Evolutionary conservation across 2,329 filamentous ascomycete species (phyloP), one percentile per base, ranked within the genome.

Genomic region (Paradendryphiella salina): DNA sequence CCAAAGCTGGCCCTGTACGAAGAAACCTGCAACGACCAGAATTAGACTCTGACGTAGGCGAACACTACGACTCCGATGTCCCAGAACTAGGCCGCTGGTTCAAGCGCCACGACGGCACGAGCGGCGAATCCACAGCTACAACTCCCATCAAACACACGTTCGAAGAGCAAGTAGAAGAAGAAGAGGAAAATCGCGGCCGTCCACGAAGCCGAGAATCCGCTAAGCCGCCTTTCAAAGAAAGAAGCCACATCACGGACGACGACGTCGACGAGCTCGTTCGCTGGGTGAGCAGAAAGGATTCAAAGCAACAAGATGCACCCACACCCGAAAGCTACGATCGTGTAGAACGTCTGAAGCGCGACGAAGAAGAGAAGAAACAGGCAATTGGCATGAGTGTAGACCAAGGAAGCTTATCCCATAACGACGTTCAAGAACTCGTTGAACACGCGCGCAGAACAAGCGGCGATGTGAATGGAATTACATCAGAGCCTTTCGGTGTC

Each of bases 231-330:
- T 41, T 31, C 18, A 29, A 59, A 29, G 47, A 41, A 3, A 58
- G 56, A 21, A 26, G 29, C 3, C 52, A 61, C 34, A 50, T 68
- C 3, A 52, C 53, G 1, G 34, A 63, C 17, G 52, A 59, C 5
- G 66, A 69, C 23, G 55, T 67, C 9, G 60, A 63, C 35, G 64
- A 66, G 13, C 60, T 69, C 2, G 60, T 69, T 5, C 48, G 60
- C 26, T 67, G 63, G 64, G 57, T 66, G 13, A 63, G 60, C 9
- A 53, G 54, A 3, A 63, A 47, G 45, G 57, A 60, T 8, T 38
- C 44, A 5, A 54, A 54, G 6, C 51, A 60, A 7, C 39, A 50
- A 18, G 49, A 49, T 3, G 39, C 35, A 10, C 31, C 17, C 8
- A 20, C n/a, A 13, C 31, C 46, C 3, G 45, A 49, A n/a, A 18